phyloP scores from a whole-genome alignment of 2,329 filamentous ascomycete species.

The Exserohilum rostratum region DNA sequence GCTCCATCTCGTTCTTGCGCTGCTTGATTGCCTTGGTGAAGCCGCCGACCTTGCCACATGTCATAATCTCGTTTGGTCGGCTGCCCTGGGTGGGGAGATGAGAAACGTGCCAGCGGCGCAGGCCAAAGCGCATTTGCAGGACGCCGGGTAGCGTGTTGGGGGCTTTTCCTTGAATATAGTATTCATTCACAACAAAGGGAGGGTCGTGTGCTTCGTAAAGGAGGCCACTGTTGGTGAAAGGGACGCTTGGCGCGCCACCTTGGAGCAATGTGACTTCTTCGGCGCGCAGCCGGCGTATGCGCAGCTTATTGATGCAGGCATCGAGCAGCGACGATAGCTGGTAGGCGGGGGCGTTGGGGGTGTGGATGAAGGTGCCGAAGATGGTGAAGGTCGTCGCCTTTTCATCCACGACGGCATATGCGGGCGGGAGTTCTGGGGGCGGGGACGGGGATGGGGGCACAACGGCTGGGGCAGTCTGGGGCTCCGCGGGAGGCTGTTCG shows the following conservation, averaged over 20 bases:
- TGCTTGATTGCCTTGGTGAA: conserved; percentile 18
- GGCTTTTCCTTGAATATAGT: conserved; percentile 26
- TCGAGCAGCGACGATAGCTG: conserved; percentile 36
- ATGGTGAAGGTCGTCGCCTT: conserved; percentile 32
- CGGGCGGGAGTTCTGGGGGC: conserved; percentile 22
- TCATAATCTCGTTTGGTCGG: conserved; percentile 22
- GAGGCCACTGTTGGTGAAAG: conserved; percentile 23
- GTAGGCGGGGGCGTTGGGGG: conserved; percentile 29
- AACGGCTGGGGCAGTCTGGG: neutral
- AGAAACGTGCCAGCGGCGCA: conserved; percentile 26
- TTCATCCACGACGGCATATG: conserved; percentile 30
- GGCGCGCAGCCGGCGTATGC: conserved; percentile 26
- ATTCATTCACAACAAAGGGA: conserved; percentile 29
- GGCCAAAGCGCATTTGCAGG: conserved; percentile 24
- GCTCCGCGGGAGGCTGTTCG: neutral
- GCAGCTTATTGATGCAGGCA: conserved; percentile 23
- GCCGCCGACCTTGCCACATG: conserved; percentile 27
- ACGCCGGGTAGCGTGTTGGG: conserved; percentile 22
- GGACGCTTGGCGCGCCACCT: conserved; percentile 18
- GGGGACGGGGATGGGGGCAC: neutral
- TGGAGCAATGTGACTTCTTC: conserved; percentile 27
- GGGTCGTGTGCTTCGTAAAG: conserved; percentile 38
- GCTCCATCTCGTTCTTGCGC: conserved; percentile 24
- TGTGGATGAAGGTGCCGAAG: conserved; percentile 36
- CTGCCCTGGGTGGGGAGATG: conserved; percentile 22